Evolutionary conservation across 2,329 filamentous ascomycete genomes (phyloP).

Genomic region (Fusarium hostae): DNA sequence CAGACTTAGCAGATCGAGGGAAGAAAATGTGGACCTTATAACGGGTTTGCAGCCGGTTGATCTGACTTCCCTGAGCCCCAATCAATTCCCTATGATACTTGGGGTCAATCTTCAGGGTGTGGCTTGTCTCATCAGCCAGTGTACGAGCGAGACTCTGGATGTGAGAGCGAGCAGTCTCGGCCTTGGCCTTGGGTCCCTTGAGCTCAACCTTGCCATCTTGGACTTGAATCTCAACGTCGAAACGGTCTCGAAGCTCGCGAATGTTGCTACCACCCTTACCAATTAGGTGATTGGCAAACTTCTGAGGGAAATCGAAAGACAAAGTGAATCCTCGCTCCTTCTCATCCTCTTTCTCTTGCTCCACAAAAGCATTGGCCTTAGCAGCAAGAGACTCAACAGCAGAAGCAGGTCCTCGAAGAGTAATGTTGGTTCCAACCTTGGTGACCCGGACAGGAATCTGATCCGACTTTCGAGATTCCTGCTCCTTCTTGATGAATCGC

Average conservation of each 20-base stretch:
- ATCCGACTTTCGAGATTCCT: constrained; percentile 65
- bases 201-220: constrained; percentile 94
- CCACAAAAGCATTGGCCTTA: constrained; percentile 82
- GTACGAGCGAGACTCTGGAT: constrained; percentile 83
- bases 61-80: constrained; percentile 85
- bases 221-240: constrained; percentile 83
- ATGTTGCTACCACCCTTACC: constrained; percentile 76
- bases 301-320: constrained; percentile 93
- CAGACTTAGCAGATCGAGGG: constrained; percentile 72
- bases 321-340: constrained; percentile 90
- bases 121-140: constrained; percentile 89
- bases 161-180: constrained; percentile 84
- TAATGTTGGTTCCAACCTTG: constrained; percentile 70
- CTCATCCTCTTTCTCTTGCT: constrained; percentile 91
- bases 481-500: constrained; percentile 73
- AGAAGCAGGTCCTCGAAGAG: constrained; percentile 79
- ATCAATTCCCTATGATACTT: constrained; percentile 96
- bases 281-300: constrained; percentile 87
- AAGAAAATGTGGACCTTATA: constrained; percentile 98
- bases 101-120: constrained; percentile 88
- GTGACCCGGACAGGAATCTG: constrained; percentile 71
- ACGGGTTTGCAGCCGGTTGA: constrained; percentile 90
- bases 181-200: constrained; percentile 95
- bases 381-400: constrained; percentile 76
- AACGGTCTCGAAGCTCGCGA: constrained; percentile 72